phyloP scores from a whole-genome alignment of 495 filamentous ascomycete genomes.

The Penicillium herquei region DNA sequence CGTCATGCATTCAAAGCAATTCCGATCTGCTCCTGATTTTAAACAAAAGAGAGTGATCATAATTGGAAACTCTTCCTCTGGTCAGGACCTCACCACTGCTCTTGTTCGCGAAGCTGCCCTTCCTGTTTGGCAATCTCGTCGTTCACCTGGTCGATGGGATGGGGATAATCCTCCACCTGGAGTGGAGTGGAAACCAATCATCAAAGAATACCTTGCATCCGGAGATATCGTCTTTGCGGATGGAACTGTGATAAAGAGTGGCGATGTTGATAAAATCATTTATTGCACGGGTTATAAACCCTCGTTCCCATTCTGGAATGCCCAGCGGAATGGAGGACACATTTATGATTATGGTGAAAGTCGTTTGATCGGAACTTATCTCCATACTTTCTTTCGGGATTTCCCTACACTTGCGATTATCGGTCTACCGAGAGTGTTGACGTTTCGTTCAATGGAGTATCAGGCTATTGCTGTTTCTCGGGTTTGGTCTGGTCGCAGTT shows the following conservation, averaged over 20 bases:
- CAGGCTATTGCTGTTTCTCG: slow-evolving; percentile 3
- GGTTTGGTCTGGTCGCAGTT: slow-evolving; percentile 2
- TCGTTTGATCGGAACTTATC: neutral
- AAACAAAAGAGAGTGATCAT: neutral
- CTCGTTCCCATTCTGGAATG: slow-evolving; percentile 3
- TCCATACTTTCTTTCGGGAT: neutral
- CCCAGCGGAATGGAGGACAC: neutral
- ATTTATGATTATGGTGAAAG: neutral
- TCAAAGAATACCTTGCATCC: neutral
- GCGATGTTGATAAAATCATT: slow-evolving; percentile 1
- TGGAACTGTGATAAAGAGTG: neutral
- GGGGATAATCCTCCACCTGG: neutral
- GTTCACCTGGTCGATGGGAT: slow-evolving; percentile 1
- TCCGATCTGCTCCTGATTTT: neutral
- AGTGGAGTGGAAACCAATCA: slow-evolving; percentile 1
- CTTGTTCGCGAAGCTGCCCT: neutral
- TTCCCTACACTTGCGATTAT: neutral
- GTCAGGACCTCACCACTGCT: neutral
- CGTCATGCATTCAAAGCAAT: slow-evolving; percentile 3
- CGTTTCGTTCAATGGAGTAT: slow-evolving; percentile 7
- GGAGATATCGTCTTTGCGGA: neutral
- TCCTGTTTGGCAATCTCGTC: slow-evolving; percentile 1
- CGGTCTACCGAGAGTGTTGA: slow-evolving; percentile 1
- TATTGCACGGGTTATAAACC: slow-evolving; percentile 3
- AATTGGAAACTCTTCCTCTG: neutral